Conservation (phyloP, 169 alveolate genomes). For the Plasmodium gaboni region DNA sequence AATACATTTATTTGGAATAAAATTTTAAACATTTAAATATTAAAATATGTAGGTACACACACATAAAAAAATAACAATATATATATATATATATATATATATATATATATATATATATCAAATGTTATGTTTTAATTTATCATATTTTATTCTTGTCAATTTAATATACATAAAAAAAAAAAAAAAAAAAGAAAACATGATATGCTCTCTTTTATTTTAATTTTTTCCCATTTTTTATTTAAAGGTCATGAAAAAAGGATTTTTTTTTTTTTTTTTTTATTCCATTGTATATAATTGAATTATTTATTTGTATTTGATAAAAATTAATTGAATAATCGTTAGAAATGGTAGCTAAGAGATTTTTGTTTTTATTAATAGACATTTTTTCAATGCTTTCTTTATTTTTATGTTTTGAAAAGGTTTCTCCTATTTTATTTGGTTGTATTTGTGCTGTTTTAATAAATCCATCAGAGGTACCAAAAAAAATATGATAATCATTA, state of each 20-base stretch:
- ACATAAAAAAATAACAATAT: no score
- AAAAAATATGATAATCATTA: conserved; percentile 41
- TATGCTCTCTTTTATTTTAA: no score
- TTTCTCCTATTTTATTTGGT: conserved; percentile 58
- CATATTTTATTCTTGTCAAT: no score
- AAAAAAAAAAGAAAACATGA: no score
- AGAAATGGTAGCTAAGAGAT: conserved; percentile 38
- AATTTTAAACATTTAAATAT: no score
- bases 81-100: no score
- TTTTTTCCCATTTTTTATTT: no score
- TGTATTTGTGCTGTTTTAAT: conserved; percentile 32
- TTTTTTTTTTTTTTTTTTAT: conserved; percentile 45
- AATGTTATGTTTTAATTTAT: no score
- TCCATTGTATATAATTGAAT: conserved; percentile 13
- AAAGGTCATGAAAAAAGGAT: conserved; percentile 53
- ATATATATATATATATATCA: no score
- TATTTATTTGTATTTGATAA: conserved; percentile 24
- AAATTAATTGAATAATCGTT: conserved; percentile 49
- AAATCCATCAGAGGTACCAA: conserved; percentile 62
- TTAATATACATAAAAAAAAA: no score
- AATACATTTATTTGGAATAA: no score
- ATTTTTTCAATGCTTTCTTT: conserved; percentile 48
- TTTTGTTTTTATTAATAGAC: conserved; percentile 57
- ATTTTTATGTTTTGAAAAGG: conserved; percentile 10
- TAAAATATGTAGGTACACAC: no score